phyloP scores from a whole-genome alignment of 2,329 filamentous ascomycete species.

The Colletotrichum endophyticum region DNA sequence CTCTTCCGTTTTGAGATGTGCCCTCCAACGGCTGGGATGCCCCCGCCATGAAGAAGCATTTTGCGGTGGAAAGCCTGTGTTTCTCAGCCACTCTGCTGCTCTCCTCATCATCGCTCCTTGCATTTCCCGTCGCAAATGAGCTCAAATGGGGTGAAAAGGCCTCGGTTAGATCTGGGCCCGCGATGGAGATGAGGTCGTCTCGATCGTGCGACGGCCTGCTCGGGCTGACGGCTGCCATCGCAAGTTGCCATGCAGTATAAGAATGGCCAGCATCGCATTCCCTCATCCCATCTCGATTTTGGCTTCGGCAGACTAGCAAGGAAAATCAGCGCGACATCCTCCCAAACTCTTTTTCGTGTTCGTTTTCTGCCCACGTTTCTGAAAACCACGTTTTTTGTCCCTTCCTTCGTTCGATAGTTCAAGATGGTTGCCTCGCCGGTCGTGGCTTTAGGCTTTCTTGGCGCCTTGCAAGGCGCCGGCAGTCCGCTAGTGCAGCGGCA shows the following conservation, averaged over 20 bases:
- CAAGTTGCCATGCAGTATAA: background rate
- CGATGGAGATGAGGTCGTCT: background rate
- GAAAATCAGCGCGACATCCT: background rate
- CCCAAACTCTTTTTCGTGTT: background rate
- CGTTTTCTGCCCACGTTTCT: background rate
- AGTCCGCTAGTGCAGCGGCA: background rate
- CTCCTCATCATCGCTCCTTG: background rate
- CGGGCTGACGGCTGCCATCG: constrained; percentile 6
- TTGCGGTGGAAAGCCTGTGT: background rate
- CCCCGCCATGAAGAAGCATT: background rate
- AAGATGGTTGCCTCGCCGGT: constrained; percentile 10
- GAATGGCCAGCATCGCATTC: background rate
- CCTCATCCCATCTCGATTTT: background rate
- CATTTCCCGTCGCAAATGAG: background rate
- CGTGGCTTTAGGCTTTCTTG: constrained; percentile 5
- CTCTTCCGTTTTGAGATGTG: background rate
- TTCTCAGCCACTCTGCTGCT: background rate
- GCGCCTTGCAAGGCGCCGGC: background rate
- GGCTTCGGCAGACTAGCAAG: background rate
- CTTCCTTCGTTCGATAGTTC: background rate
- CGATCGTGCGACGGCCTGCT: background rate
- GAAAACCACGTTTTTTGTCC: background rate
- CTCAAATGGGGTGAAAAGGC: background rate
- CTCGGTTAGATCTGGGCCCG: background rate
- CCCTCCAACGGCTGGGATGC: background rate